Base-by-base conservation (phyloP, 352 stramenopile genomes). In the Globisporangium alternatum region DNA sequence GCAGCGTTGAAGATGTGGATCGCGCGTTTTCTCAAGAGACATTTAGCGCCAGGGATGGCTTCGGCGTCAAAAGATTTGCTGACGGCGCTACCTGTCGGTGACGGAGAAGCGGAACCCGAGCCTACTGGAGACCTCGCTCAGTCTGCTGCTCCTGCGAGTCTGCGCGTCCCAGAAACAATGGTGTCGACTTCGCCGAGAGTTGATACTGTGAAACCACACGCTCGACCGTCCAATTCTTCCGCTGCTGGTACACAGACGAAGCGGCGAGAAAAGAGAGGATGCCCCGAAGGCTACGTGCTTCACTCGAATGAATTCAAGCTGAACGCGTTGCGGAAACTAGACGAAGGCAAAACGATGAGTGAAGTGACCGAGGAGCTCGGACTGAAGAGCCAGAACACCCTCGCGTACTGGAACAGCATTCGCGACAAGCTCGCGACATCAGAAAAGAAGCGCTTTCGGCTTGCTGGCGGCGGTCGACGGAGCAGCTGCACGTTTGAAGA, bases 251-350 rank as follows among this genome's bases (percentile, higher is more conserved):
- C 41, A 30, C 66, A n/a, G 64, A 39, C 52, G 1, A 83, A 75
- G 44, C 67, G 66, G 3, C 71, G 68, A 7, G 61, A 77, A 3
- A 91, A 90, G 48, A 71, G 80, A 12, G 77, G 75, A 22, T 83
- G 65, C 4, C 69, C 78, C 6, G 72, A 80, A n/a, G 75, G 81
- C 5, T 89, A 91, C 65, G 80, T 84, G 56, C 68, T 88, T 8
- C 81, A 90, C 62, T 91, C 81, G 45, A 90, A 93, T 57, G 83
- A 90, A 60, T 91, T 91, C 62, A 93, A 93, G 64, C 62, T 93
- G 22, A 87, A 89, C 3, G 83, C 83, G 21, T 56, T 93, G 7
- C 82, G 77, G 57, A 77, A 78, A 66, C 52, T 93, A 37, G 83
- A 93, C 41, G 78, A 88, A 66, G 83, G 81, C 25, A 88, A 87